Evolutionary conservation across 257 asterid species (phyloP).

Genomic region (Craterostigma plantagineum): DNA sequence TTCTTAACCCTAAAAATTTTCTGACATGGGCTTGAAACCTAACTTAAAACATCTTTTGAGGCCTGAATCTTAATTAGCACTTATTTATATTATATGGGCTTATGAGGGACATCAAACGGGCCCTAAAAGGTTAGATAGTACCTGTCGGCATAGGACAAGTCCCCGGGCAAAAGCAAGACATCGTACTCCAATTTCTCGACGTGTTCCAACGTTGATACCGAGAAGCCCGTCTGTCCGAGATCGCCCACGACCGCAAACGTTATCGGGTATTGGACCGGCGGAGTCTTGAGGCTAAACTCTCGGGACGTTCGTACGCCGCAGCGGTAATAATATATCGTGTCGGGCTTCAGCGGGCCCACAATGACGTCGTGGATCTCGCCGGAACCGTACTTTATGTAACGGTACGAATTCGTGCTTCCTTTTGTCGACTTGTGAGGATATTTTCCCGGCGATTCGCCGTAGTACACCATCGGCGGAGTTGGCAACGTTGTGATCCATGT

Average conservation of each 20-base stretch:
- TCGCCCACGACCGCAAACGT: conserved; percentile 69
- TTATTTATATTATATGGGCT: too few species aligned
- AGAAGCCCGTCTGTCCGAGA: conserved; percentile 84
- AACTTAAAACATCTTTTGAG: too few species aligned
- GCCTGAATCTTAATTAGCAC: too few species aligned
- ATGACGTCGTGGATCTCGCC: conserved; percentile 57
- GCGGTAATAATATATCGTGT: conserved; percentile 43
- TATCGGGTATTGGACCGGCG: conserved; percentile 54
- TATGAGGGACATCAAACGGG: too few species aligned
- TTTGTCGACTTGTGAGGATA: conserved; percentile 19
- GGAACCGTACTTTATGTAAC: conserved; percentile 42
- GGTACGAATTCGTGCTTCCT: conserved; percentile 35
- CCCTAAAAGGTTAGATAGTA: not conserved
- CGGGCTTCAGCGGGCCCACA: conserved; percentile 60
- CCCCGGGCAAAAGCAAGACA: conserved; percentile 59
- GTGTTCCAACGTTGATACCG: conserved; percentile 47
- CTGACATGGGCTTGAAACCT: too few species aligned
- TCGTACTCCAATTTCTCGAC: conserved; percentile 45
- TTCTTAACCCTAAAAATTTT: too few species aligned
- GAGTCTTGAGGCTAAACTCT: conserved; percentile 56
- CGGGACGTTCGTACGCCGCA: conserved; percentile 46
- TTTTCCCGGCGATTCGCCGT: conserved; percentile 30
- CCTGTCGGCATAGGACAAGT: conserved; percentile 65
- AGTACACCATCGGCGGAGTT: conserved; percentile 33
- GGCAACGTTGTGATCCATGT: conserved; percentile 49